phyloP scores from a whole-genome alignment of 106 monocot genomes.

The Narthecium ossifragum region DNA sequence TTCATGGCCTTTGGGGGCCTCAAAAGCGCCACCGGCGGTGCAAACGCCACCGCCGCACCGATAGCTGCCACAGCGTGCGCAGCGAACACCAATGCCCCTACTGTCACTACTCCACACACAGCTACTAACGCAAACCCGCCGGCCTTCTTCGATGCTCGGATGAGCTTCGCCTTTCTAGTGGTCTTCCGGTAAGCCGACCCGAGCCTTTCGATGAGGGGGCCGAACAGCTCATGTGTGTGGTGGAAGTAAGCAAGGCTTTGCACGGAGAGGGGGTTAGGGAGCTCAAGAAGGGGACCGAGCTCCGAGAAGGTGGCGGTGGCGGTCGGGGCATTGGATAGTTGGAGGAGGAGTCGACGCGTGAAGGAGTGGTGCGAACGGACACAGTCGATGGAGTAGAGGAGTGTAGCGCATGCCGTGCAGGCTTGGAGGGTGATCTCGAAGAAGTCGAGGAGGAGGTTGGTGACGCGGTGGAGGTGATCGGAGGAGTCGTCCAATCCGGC shows the following conservation, averaged over 20 bases:
- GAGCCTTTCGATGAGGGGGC: slow-evolving; percentile 25
- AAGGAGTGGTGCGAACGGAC: background rate
- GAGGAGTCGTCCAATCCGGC: no score
- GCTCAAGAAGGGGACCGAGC: background rate
- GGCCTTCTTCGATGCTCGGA: background rate
- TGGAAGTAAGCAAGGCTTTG: slow-evolving; percentile 31
- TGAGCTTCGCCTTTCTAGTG: background rate
- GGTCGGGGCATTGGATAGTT: background rate
- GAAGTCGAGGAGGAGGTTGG: background rate
- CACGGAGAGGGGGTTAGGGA: background rate
- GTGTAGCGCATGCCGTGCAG: background rate
- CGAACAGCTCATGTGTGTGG: slow-evolving; percentile 21
- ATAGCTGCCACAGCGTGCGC: slow-evolving; percentile 11
- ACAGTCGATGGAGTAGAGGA: background rate
- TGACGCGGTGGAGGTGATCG: background rate
- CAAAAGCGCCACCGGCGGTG: background rate
- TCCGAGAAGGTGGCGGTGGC: background rate
- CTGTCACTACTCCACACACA: slow-evolving; percentile 16
- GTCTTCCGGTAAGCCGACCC: slow-evolving; percentile 5
- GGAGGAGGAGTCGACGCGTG: background rate
- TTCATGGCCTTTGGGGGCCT: background rate
- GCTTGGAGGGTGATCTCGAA: background rate
- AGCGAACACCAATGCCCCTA: slow-evolving; percentile 18
- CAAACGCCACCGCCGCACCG: background rate
- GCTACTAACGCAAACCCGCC: slow-evolving; percentile 2